phyloP scores from a whole-genome alignment of 345 rosid genomes.

The Balakata baccata region DNA sequence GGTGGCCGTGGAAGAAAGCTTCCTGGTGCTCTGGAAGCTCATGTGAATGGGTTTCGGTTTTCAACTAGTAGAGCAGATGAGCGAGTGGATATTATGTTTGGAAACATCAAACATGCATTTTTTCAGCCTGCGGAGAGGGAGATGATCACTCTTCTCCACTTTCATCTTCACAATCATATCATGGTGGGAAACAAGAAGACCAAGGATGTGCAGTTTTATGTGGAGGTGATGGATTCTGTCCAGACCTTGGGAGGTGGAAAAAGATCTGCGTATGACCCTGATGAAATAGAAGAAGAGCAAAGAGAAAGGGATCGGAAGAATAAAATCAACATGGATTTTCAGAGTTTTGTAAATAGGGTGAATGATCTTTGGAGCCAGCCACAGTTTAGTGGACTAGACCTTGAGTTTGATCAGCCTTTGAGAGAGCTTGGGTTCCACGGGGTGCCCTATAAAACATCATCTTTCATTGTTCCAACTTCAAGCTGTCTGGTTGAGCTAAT shows the following conservation, averaged over 20 bases:
- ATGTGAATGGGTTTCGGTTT: conserved; percentile 75
- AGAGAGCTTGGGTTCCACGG: conserved; percentile 97
- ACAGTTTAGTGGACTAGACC: conserved; percentile 69
- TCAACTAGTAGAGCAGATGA: conserved; percentile 76
- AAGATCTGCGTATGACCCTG: conserved; percentile 95
- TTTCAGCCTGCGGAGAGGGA: conserved; percentile 97
- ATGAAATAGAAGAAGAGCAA: conserved; percentile 93
- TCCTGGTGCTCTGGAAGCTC: conserved; percentile 86
- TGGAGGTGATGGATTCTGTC: conserved; percentile 90
- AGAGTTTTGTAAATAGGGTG: conserved; percentile 74
- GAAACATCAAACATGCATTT: conserved; percentile 80
- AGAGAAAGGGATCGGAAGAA: conserved; percentile 84
- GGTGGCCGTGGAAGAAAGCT: conserved; percentile 89
- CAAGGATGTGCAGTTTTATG: conserved; percentile 87
- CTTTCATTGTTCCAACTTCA: conserved; percentile 84
- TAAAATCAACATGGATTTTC: conserved; percentile 84
- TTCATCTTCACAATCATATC: conserved; percentile 86
- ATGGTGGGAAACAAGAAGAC: conserved; percentile 96
- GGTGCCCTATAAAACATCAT: conserved; percentile 73
- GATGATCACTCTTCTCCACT: conserved; percentile 85
- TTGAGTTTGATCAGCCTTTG: conserved; percentile 93
- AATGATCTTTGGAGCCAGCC: conserved; percentile 90
- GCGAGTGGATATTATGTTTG: conserved; percentile 81
- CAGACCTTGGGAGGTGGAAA: conserved; percentile 87
- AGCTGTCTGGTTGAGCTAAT: conserved; percentile 85